Base-by-base conservation (phyloP, 495 filamentous ascomycete genomes). In the Neurospora intermedia region DNA sequence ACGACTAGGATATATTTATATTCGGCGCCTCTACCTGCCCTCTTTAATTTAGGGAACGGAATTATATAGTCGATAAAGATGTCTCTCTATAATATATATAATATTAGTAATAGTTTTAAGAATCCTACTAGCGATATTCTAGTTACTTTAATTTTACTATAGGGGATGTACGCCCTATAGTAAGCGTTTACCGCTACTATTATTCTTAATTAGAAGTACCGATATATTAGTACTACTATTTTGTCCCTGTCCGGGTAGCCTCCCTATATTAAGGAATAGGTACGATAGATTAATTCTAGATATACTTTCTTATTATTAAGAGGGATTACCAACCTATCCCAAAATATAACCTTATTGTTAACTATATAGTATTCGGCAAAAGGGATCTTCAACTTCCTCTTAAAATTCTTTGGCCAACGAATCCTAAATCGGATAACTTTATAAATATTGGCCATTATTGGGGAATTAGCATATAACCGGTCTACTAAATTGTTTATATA, bases 391-490 rank as follows among this genome's bases (percentile, higher is more conserved):
- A 43, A 6, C 0, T 2, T 43, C 6, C 18, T 43, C 6, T 8
- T 43, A 8, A 43, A 6, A 18, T 43, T 3, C 0, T 18, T 43
- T 0, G 2, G 2, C 6, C 8, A 43, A 18, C 3, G 0, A 3
- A 2, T 7, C 0, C 6, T 0, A 3, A 8, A 7, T 0, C 2
- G 18, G 7, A 43, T 18, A 18, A 1, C 1, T 7, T 7, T 4
- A 2, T 6, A 0, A 18, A 43, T 43, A 18, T 43, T 0, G 0
- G 1, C 4, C 18, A 43, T 43, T 43, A 43, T 43, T 7, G 5
- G 35, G 0, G 0, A 38, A 6, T 38, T 38, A 38, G 4, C 0
- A 38, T 38, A 38, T 2, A 4, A 0, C 0, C 35, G 2, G 4
- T 38, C 4, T 38, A 38, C 6, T 38, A 38, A 3, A 38, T 38